Evolutionary conservation across 345 rosid genomes (phyloP), one percentile per base, ranked within the genome.

Genomic region (Leavenworthia alabamica): DNA sequence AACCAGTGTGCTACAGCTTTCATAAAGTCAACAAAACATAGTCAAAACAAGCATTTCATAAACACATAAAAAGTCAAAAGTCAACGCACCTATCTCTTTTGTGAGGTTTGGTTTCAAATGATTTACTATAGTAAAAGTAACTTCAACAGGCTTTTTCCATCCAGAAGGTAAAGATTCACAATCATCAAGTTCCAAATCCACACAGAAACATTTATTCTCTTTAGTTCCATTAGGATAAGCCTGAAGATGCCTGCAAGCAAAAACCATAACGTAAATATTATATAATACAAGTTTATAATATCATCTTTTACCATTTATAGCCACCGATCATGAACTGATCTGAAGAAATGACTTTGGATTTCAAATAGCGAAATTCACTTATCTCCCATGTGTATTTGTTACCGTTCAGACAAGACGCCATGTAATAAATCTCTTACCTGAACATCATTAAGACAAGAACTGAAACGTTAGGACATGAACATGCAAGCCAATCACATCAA

Each of bases 231-330:
- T 82, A 0, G 95, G 90, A 41, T 81, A 87, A 24, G 80, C 80
- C 35, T 79, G 78, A 65, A 87, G 56, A 63, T 87, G 78, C 97
- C 90, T 90, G 77, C 65, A 28, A 28, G 42, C 17, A 23, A 46
- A 46, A 46, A 46, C 24, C 47, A 17, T 8, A 16, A 13, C 1
- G 0, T 6, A 56, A 56, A 19, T 13, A 10, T 13, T 42, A 17
- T 5, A 19, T n/a, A 44, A 44, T n/a, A n/a, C 27, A 16, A 19
- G 26, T 26, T 26, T n/a, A 2, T 26, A 20, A 2, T 26, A 20
- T 20, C 20, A 13, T 13, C 20, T 24, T n/a, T n/a, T 26, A 48
- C 70, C 68, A 64, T 41, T 15, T 29, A 24, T 28, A 41, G 10
- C 60, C 51, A 29, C 8, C 68, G 4, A 28, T 7, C 5, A 52